A percentile compares a stretch with the other conserved stretches of the same genome.
phyloP scores from a whole-genome alignment of 768 basidiomycete species.

The Pulveroboletus sp. region DNA sequence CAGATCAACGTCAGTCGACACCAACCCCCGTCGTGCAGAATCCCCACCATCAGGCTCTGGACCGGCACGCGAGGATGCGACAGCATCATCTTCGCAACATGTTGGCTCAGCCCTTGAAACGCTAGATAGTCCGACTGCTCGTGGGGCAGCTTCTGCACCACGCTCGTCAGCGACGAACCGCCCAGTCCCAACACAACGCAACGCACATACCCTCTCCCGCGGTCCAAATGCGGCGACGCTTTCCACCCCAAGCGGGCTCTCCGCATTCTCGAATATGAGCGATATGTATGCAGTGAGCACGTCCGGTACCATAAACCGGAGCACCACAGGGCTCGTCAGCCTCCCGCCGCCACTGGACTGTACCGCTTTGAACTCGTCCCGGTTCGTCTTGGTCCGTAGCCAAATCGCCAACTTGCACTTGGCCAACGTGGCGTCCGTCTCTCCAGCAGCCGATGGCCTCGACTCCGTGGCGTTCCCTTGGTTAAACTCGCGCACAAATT shows the following conservation, averaged over 20 bases:
- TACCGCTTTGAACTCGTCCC: slow-evolving; percentile 8
- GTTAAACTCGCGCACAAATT: slow-evolving; percentile 61
- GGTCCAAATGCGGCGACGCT: slow-evolving; percentile 69
- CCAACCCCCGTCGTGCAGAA: background rate
- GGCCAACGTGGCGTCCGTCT: background rate
- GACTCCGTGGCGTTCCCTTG: slow-evolving; percentile 15
- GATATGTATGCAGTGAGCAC: slow-evolving; percentile 64
- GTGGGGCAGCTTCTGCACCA: slow-evolving; percentile 56
- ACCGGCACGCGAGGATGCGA: slow-evolving; percentile 49
- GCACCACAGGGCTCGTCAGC: slow-evolving; percentile 30
- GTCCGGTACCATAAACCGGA: slow-evolving; percentile 61
- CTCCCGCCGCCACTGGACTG: background rate
- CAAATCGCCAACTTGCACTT: slow-evolving; percentile 51
- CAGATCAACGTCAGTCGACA: background rate
- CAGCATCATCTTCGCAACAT: slow-evolving; percentile 57
- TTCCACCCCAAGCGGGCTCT: slow-evolving; percentile 48
- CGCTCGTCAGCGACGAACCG: background rate
- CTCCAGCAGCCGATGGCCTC: background rate
- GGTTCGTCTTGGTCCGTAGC: slow-evolving; percentile 31
- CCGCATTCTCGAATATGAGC: slow-evolving; percentile 34
- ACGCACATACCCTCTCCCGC: slow-evolving; percentile 52
- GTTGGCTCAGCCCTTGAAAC: slow-evolving; percentile 62
- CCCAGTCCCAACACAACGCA: too few relatives aligned
- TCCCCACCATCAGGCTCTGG: slow-evolving; percentile 46
- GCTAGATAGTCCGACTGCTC: slow-evolving; percentile 63